These are phyloP conservation scores for Xylaria sp. DNA, from an alignment of 2,329 filamentous ascomycete genomes.

Conservation along the genomic window DNA sequence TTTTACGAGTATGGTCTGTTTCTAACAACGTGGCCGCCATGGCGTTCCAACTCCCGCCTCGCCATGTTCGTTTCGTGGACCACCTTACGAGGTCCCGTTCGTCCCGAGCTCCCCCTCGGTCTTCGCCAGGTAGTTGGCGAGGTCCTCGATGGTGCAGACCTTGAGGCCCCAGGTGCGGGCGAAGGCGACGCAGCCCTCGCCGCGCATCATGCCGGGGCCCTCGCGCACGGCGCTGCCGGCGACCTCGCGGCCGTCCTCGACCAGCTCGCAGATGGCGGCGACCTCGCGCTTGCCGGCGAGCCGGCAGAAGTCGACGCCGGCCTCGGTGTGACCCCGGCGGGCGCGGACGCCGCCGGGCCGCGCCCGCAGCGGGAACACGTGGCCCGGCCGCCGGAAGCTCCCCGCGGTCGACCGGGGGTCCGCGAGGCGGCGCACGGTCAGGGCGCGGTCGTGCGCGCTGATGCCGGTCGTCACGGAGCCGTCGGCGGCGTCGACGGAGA, in stretches of 20 bases:
- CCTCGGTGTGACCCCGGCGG: conserved; percentile 88
- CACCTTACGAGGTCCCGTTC: conserved; percentile 43
- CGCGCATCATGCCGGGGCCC: conserved; percentile 85
- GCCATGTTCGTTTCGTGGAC: no score
- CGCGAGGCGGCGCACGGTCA: conserved; percentile 80
- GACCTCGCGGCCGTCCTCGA: conserved; percentile 79
- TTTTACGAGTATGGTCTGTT: background rate
- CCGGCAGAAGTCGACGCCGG: conserved; percentile 85
- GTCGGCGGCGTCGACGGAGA: conserved; percentile 81
- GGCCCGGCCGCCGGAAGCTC: conserved; percentile 80
- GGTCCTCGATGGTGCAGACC: conserved; percentile 92
- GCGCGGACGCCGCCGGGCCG: conserved; percentile 78
- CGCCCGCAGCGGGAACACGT: conserved; percentile 84
- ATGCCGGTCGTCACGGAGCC: conserved; percentile 84
- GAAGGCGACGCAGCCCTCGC: conserved; percentile 86
- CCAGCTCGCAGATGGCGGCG: conserved; percentile 87
- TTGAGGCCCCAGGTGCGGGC: conserved; percentile 86
- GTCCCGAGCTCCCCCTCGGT: conserved; percentile 63
- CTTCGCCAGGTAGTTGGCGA: conserved; percentile 79
- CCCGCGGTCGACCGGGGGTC: conserved; percentile 58
- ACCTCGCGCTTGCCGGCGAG: conserved; percentile 77
- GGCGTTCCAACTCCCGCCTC: no score
- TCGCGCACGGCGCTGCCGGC: conserved; percentile 66
- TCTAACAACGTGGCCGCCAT: no score
- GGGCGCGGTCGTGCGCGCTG: conserved; percentile 80